phyloP scores from a whole-genome alignment of 768 basidiomycete species.

The Podaxis carcinomalis region DNA sequence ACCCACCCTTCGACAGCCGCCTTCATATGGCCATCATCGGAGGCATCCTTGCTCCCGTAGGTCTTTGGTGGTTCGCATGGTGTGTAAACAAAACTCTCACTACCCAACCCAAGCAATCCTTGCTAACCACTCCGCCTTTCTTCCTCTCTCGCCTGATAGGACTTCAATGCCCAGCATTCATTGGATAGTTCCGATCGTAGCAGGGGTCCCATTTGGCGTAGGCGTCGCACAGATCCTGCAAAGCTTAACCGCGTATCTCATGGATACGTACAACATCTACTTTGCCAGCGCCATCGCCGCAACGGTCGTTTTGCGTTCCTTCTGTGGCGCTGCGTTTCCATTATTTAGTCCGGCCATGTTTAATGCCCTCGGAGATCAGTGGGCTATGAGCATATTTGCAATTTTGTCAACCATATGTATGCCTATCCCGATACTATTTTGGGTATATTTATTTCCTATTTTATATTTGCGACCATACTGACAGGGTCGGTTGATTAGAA shows the following conservation, averaged over 20 bases:
- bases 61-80: conserved; percentile 70
- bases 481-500: conserved; percentile 26
- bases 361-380: conserved; percentile 44
- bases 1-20: conserved; percentile 34
- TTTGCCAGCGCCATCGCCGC: conserved; percentile 67
- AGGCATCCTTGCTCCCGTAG: conserved; percentile 47
- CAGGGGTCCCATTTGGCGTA: conserved; percentile 62
- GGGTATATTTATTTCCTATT: conserved; percentile 29
- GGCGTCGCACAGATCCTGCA: conserved; percentile 64
- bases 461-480: neutral
- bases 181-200: conserved; percentile 66
- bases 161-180: conserved; percentile 47
- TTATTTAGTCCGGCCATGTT: conserved; percentile 53
- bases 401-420: conserved; percentile 44
- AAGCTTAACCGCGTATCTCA: conserved; percentile 63
- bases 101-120: neutral
- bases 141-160: conserved; percentile 25
- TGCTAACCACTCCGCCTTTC: neutral
- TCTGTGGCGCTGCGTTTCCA: conserved; percentile 61
- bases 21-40: conserved; percentile 56
- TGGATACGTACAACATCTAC: conserved; percentile 67
- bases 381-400: conserved; percentile 55
- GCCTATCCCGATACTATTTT: conserved; percentile 55
- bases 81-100: conserved; percentile 18
- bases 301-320: conserved; percentile 61